Evolutionary conservation across 2,329 filamentous ascomycete species (phyloP).

Genomic region (Celoporthe dispersa): DNA sequence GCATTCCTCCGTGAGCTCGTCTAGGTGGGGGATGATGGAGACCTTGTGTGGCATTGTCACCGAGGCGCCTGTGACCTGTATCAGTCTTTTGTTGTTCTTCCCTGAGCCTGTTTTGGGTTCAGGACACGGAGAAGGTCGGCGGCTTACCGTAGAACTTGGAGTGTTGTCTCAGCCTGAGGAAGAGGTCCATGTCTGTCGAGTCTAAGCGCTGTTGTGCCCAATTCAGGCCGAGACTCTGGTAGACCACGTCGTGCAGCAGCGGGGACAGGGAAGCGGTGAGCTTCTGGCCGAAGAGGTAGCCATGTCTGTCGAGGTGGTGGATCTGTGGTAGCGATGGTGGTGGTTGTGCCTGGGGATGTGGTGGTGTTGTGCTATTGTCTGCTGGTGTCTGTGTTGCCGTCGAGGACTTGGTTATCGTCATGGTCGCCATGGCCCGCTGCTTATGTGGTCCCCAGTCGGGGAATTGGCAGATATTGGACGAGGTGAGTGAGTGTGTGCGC

Average conservation of each 20-base stretch:
- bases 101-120: background rate
- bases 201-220: constrained; percentile 60
- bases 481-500: background rate
- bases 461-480: background rate
- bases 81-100: constrained; percentile 3
- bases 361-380: constrained; percentile 19
- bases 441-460: background rate
- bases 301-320: constrained; percentile 47
- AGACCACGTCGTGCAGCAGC: constrained; percentile 58
- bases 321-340: constrained; percentile 23
- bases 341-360: constrained; percentile 16
- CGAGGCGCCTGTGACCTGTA: constrained; percentile 60
- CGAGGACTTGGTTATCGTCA: constrained; percentile 22
- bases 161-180: constrained; percentile 57
- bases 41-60: constrained; percentile 89
- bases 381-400: background rate
- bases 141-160: constrained; percentile 64
- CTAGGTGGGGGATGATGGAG: constrained; percentile 72
- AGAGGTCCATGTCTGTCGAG: constrained; percentile 53
- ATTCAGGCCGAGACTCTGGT: constrained; percentile 52
- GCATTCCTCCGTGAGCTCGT: constrained; percentile 74
- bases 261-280: constrained; percentile 60
- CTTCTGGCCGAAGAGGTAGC: constrained; percentile 63
- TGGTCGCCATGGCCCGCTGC: constrained; percentile 22
- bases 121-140: background rate